Base-by-base conservation (phyloP, 2,329 filamentous ascomycete species). In the Colletotrichum caudatum region DNA sequence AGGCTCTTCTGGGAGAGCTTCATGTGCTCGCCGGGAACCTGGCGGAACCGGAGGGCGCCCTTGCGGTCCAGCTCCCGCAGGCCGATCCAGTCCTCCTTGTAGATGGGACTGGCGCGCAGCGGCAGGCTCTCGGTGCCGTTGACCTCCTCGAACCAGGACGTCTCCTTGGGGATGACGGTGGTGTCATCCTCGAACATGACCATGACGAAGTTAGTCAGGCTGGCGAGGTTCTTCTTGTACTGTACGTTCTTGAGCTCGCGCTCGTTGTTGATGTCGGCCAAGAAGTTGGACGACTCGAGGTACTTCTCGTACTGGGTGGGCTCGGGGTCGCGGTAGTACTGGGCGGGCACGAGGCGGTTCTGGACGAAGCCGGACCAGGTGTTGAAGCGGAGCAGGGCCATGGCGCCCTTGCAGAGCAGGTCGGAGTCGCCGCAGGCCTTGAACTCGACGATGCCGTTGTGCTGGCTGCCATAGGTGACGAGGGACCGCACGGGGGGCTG, bases 191-290 rank as follows among this genome's bases (percentile, higher is more conserved):
- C 91, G 78, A 98, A 99, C 81, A 97, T 84, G 80, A 93, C 94
- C 92, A 98, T 93, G 74, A 93, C 94, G 74, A 98, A 92, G 76
- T 92, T 92, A 77, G 93, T 89, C 78, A 99, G 80, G 44, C 78
- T 81, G 9, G 86, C 87, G 59, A 99, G 75, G 78, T 95, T 93
- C 76, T 87, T 81, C 78, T 88, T 90, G 81, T 98, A 99, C 16
- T 83, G 86, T 46, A 82, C 77, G 77, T 94, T 97, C 88, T 97
- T 97, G 66, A 84, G 73, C 60, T 75, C 74, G 14, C 95, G 88
- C 87, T 99, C 96, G 80, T 98, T 98, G 82, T 99, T 99, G 82
- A 98, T 92, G 79, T 98, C 95, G 12, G 95, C 96, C 11, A 99
- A 85, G 81, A 97, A 98, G 80, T 95, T 95, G 76, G 93, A 96